Base-by-base conservation (phyloP, 2,329 filamentous ascomycete genomes). In the Diaporthe aspalathi region DNA sequence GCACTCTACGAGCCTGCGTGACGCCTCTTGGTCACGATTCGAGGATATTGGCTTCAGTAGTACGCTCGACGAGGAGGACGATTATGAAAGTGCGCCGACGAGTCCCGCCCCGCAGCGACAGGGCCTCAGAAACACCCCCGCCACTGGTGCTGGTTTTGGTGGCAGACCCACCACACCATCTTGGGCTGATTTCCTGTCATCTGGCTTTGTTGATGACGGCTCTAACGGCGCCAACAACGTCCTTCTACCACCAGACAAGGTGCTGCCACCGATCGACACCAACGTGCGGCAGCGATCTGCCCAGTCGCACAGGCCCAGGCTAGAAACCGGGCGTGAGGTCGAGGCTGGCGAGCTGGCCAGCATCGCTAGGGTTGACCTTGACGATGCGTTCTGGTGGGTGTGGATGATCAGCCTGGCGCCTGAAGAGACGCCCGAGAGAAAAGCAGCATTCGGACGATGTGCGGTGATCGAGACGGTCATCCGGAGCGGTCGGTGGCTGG, bases 331-430 rank as follows among this genome's bases (percentile, higher is more conserved):
- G 68, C 82, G 83, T 29, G 85, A 89, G 50, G 85, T 98, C 0
- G 94, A 98, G 74, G 96, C 95, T 0, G 96, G 94, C 66, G 96
- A 99, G 85, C 87, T 99, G 70, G 96, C 96, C 38, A 98, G 94
- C 79, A 97, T 99, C 78, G 93, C 89, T 29, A 88, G 88, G 47
- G 89, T 98, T 70, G 92, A 96, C 74, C 86, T 99, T 6, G 96
- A 99, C 76, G 95, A 98, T 80, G 92, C 94, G 1, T 99, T 99
- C 81, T 99, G 96, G 96, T 98, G 96, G 95, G 96, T 98, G 5
- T 99, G 96, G 96, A 98, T 99, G 87, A 97, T 91, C 76, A 98
- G 95, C 85, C 84, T 99, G 77, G 94, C 95, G 1, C 93, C 72
- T 0, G 96, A 99, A 78, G 96, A 99, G 83, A 93, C 95, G 0